Conservation (phyloP, 192 early-diverging fungal species). For the Coemansia sp. region DNA sequence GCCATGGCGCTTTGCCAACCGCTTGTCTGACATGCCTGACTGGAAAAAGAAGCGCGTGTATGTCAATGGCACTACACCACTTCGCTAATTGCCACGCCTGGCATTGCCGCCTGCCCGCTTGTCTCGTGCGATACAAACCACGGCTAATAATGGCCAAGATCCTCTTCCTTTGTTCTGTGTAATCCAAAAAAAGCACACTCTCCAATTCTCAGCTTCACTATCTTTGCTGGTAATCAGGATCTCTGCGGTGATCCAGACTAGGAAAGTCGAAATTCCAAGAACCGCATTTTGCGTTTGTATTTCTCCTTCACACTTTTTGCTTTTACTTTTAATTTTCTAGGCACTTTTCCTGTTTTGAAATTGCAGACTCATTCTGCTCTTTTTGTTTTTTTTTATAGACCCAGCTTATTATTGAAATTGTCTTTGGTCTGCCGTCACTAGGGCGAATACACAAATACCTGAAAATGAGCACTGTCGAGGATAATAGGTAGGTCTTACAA, state of each 20-base stretch:
- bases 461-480: background rate
- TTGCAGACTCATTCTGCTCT: background rate
- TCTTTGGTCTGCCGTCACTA: background rate
- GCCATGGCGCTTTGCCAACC: slow-evolving; percentile 61
- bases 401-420: no score
- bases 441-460: background rate
- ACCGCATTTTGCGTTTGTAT: no score
- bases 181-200: no score
- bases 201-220: no score
- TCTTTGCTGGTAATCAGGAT: no score
- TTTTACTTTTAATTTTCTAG: background rate
- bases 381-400: background rate
- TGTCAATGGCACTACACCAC: slow-evolving; percentile 16
- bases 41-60: slow-evolving; percentile 46
- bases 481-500: background rate
- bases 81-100: background rate
- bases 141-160: background rate
- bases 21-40: slow-evolving; percentile 39
- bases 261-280: no score
- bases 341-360: background rate
- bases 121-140: background rate
- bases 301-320: no score
- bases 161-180: no score
- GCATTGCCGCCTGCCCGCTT: background rate
- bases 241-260: no score